phyloP scores from a whole-genome alignment of 495 filamentous ascomycete genomes.

The Neurospora terricola region DNA sequence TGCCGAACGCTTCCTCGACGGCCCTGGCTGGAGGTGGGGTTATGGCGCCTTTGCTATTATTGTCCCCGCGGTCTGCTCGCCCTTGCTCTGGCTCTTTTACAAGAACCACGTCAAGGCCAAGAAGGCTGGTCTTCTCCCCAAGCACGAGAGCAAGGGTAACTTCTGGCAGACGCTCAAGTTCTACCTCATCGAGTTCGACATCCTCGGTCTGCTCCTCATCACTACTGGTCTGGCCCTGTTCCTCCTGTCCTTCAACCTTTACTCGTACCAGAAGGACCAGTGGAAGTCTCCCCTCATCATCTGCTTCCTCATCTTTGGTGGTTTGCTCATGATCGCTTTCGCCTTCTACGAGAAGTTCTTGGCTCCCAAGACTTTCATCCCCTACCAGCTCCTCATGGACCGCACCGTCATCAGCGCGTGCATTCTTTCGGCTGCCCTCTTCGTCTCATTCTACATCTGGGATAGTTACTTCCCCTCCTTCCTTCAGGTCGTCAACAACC shows the following conservation, averaged over 20 bases:
- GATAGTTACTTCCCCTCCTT: conserved; percentile 57
- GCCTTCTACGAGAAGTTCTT: conserved; percentile 47
- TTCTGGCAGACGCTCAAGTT: conserved; percentile 36
- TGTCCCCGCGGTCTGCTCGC: conserved; percentile 44
- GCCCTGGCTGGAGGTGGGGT: conserved; percentile 51
- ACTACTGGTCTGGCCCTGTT: conserved; percentile 50
- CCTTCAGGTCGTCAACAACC: conserved; percentile 60
- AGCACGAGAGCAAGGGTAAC: conserved; percentile 36
- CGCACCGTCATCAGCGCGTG: conserved; percentile 59
- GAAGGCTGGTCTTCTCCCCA: conserved; percentile 38
- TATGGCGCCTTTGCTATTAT: conserved; percentile 54
- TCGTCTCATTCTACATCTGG: conserved; percentile 60
- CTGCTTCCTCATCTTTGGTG: conserved; percentile 47
- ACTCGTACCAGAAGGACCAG: conserved; percentile 28
- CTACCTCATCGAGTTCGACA: conserved; percentile 53
- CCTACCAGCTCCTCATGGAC: conserved; percentile 48
- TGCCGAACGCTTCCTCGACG: conserved; percentile 33
- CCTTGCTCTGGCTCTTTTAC: conserved; percentile 45
- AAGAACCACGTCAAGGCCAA: conserved; percentile 52
- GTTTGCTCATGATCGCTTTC: conserved; percentile 46
- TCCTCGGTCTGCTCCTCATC: conserved; percentile 46
- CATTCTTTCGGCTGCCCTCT: conserved; percentile 41
- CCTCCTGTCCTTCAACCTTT: conserved; percentile 52
- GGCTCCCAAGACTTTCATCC: conserved; percentile 49
- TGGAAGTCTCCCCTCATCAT: conserved; percentile 48